Evolutionary conservation across 2,329 filamentous ascomycete genomes (phyloP), one percentile per base, ranked within the genome.

Genomic region (Dactylellina drechsleri): DNA sequence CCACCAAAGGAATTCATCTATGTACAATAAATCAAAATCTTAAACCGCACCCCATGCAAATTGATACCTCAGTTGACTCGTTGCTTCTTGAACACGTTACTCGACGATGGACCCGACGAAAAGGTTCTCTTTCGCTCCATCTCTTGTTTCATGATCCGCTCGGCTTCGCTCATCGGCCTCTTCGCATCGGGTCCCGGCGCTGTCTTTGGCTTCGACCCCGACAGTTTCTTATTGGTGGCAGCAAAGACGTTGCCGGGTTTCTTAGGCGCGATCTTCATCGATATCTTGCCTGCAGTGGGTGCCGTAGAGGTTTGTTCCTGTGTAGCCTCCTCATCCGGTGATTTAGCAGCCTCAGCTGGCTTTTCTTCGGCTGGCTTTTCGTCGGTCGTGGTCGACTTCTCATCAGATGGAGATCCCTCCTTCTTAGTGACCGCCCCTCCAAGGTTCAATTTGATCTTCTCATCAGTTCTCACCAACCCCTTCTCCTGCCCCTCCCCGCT

Each of bases 61-160:
- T 40, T 49, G 16, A 54, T 20, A 6, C 3, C 16, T 20, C 18
- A 53, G 8, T 36, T 68, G 0, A 79, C 72, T 16, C 77, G 70
- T 60, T 77, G 77, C 20, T 77, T 77, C 66, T 79, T 79, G 36
- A 77, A 73, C n/a, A 54, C 64, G 20, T 71, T 77, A 31, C 64
- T 67, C 3, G 71, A 60, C 13, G 62, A 62, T 12, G 73, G 73
- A 8, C 68, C 76, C 6, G 56, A 56, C 8, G 84, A 86, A 56
- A 87, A 84, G 40, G 85, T 82, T 66, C 89, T 85, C 80, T 92
- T 93, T 77, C 86, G 85, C 78, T 92, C 90, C 82, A 92, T 86
- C 80, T 93, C 91, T 79, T 91, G 90, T 82, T 90, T 92, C 93
- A 96, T 97, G 79, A 95, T 96, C 62, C 90, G 87, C 82, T 94